phyloP scores from a whole-genome alignment of 2,329 filamentous ascomycete genomes.

The Trichoderma simmonsii region DNA sequence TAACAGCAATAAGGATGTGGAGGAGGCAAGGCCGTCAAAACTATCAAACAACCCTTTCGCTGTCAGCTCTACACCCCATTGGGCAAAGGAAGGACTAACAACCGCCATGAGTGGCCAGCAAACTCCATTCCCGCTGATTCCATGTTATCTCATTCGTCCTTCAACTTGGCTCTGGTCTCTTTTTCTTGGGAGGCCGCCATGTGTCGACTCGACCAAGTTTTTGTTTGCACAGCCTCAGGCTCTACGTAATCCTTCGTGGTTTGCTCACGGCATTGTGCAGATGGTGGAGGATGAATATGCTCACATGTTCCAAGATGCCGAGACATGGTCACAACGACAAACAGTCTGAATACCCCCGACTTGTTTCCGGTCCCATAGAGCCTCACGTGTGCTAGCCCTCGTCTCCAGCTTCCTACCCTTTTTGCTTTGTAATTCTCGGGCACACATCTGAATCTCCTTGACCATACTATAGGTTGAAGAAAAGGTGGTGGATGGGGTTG shows the following conservation, averaged over 20 bases:
- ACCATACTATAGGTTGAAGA: neutral
- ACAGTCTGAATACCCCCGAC: neutral
- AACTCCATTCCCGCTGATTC: neutral
- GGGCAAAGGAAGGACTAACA: neutral
- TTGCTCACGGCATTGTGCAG: neutral
- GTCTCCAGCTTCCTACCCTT: neutral
- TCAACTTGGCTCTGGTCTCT: neutral
- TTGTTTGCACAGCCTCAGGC: conserved; percentile 22
- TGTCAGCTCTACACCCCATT: neutral
- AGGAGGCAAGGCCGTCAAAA: neutral
- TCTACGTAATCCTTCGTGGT: conserved; percentile 1
- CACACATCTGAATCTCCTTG: neutral
- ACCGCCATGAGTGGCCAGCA: neutral
- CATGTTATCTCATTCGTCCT: neutral
- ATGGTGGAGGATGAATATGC: neutral
- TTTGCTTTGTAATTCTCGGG: neutral
- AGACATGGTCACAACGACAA: neutral
- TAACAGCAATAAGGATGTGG: neutral
- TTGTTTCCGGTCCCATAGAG: neutral
- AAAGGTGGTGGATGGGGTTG: neutral
- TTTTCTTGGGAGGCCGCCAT: neutral
- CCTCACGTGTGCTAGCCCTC: neutral
- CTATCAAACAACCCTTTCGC: neutral
- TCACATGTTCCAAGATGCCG: neutral
- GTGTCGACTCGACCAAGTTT: neutral